phyloP scores from a whole-genome alignment of 2,329 filamentous ascomycete genomes.

The Aspergillus sp. region DNA sequence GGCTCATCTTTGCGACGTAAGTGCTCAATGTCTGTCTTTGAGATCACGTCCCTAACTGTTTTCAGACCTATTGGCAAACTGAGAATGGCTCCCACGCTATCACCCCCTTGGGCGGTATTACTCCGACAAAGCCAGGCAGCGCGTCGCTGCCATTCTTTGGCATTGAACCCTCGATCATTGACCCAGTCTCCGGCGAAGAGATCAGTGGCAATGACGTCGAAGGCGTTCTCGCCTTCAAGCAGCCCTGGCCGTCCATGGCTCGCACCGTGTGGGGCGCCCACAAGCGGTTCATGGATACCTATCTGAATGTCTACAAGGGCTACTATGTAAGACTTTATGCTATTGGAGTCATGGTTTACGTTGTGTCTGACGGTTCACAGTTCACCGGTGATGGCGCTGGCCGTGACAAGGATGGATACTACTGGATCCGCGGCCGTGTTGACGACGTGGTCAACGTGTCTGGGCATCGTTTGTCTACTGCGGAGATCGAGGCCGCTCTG shows the following conservation, averaged over 20 bases:
- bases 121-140: conserved; percentile 91
- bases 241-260: conserved; percentile 97
- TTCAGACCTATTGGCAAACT: conserved; percentile 97
- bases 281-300: conserved; percentile 98
- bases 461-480: conserved; percentile 89
- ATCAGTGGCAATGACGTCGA: conserved; percentile 94
- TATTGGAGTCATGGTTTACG: not conserved
- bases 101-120: conserved; percentile 82
- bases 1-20: conserved; percentile 86
- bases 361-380: conserved; percentile 18
- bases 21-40: conserved; percentile 32
- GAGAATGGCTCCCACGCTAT: conserved; percentile 97
- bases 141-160: conserved; percentile 97
- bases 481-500: conserved; percentile 93
- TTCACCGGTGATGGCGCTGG: conserved; percentile 71
- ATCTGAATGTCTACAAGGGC: conserved; percentile 93
- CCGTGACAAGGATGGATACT: conserved; percentile 95
- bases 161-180: conserved; percentile 94
- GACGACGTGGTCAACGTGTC: conserved; percentile 98
- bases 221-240: conserved; percentile 93
- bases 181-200: conserved; percentile 89
- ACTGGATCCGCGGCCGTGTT: conserved; percentile 98
- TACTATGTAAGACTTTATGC: conserved; percentile 67
- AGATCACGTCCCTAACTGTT: conserved; percentile 5
- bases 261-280: conserved; percentile 96